A percentile compares a stretch with the other conserved stretches of the same genome.
phyloP scores from a whole-genome alignment of 495 filamentous ascomycete species.

The Elasticomyces elasticus region DNA sequence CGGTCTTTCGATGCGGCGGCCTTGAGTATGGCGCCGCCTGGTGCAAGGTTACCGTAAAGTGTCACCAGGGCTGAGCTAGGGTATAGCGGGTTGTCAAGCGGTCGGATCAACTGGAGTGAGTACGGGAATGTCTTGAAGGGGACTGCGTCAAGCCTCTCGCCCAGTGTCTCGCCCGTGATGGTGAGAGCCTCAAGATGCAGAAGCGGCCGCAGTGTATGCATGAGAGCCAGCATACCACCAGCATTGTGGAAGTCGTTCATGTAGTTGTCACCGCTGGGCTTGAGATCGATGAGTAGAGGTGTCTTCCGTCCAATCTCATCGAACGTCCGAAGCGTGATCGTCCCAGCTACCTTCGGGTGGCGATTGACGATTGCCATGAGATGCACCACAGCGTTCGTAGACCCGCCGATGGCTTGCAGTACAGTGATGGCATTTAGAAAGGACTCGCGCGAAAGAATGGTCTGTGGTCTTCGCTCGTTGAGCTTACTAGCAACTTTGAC shows the following conservation, averaged over 20 bases:
- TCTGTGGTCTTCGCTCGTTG: slow-evolving; percentile 40
- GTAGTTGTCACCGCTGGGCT: slow-evolving; percentile 59
- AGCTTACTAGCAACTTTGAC: slow-evolving; percentile 35
- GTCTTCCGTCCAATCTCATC: slow-evolving; percentile 51
- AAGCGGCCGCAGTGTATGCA: slow-evolving; percentile 47
- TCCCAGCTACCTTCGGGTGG: slow-evolving; percentile 35
- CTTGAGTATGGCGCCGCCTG: slow-evolving; percentile 51
- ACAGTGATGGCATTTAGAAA: slow-evolving; percentile 61
- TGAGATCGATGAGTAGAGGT: slow-evolving; percentile 55
- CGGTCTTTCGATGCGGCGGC: slow-evolving; percentile 46
- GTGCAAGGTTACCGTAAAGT: slow-evolving; percentile 46
- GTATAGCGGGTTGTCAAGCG: slow-evolving; percentile 44
- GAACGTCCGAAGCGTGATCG: slow-evolving; percentile 47
- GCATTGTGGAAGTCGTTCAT: slow-evolving; percentile 64
- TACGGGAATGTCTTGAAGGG: slow-evolving; percentile 37
- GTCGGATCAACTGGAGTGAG: slow-evolving; percentile 39
- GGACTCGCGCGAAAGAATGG: slow-evolving; percentile 48
- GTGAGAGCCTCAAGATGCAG: slow-evolving; percentile 49
- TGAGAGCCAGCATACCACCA: slow-evolving; percentile 52
- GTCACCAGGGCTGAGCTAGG: slow-evolving; percentile 46
- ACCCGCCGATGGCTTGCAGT: slow-evolving; percentile 59
- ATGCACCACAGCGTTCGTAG: slow-evolving; percentile 59
- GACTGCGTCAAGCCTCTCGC: slow-evolving; percentile 41
- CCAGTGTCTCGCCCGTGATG: slow-evolving; percentile 49
- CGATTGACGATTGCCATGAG: slow-evolving; percentile 46